Conservation (phyloP, 352 stramenopile genomes). For the Globisporangium mamillatum region DNA sequence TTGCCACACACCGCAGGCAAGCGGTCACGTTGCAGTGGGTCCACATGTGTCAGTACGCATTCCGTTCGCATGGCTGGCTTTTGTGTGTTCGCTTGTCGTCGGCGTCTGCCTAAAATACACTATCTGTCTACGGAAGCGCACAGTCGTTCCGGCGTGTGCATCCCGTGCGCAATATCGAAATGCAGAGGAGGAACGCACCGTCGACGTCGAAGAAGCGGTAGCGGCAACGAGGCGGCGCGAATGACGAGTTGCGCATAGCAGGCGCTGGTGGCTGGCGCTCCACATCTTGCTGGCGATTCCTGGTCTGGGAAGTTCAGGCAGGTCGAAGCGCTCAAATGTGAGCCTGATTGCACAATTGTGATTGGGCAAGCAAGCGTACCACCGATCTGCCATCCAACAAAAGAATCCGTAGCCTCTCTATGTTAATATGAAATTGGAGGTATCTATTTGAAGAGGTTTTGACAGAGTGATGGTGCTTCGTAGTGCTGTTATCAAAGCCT, state of each 20-base stretch:
- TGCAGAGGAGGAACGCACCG: constrained; percentile 10
- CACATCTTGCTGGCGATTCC: constrained; percentile 17
- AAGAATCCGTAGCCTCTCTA: not conserved
- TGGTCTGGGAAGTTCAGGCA: not conserved
- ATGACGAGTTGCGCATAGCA: constrained; percentile 20
- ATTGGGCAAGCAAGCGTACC: not conserved
- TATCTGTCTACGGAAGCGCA: not conserved
- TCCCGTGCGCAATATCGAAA: not conserved
- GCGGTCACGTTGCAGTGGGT: not conserved
- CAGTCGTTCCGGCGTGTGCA: not conserved
- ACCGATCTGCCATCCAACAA: not conserved
- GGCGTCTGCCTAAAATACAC: not conserved
- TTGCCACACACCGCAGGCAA: not conserved
- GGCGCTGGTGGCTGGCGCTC: constrained; percentile 7
- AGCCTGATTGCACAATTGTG: constrained; percentile 8
- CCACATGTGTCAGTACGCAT: constrained; percentile 10
- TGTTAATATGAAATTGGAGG: too few species aligned
- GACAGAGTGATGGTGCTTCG: too few species aligned
- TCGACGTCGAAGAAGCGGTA: not conserved
- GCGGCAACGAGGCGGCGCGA: constrained; percentile 9
- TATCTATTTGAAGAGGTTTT: too few species aligned
- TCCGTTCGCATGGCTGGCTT: constrained; percentile 11
- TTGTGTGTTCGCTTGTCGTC: not conserved
- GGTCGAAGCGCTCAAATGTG: not conserved
- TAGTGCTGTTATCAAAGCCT: not conserved